Evolutionary conservation across 2,329 filamentous ascomycete genomes (phyloP), one percentile per base, ranked within the genome.

Genomic region (Botrytis medusae): DNA sequence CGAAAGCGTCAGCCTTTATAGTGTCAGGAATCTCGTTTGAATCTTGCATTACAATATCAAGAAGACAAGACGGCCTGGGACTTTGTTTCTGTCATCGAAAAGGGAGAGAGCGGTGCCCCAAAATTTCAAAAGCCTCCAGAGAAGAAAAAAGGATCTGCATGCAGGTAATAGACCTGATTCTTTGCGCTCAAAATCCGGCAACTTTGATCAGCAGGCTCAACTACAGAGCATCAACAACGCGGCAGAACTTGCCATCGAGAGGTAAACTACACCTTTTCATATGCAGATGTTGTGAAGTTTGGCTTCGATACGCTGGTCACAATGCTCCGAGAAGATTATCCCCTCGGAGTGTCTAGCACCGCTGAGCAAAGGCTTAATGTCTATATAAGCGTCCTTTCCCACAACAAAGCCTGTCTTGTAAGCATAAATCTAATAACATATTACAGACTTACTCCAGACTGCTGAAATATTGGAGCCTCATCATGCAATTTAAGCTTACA

Each of bases 401-500:
- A 8, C 10, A 48, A 10, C 10, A 42, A 9, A 54, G 1, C 20
- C 12, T 29, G 9, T 9, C 37, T 42, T 48, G 37, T 4, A 7
- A 48, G 29, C 16, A 68, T 10, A 10, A 40, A 57, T 42, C 25
- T 57, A 8, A 25, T 9, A 25, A 68, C 1, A 42, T 8, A 48
- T 42, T 8, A 3, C 46, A 42, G 34, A 57, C 48, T 22, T 29
- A 40, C 9, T 3, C 22, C 6, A 40, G 29, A 22, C 25, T n/a
- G 10, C 5, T 34, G 20, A 16, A 71, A 20, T 12, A 63, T 29
- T 16, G 40, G 42, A 64, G 14, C 6, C 14, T 64, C 42, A 61
- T 48, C 18, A 72, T 72, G 51, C 54, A 72, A 1, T 61, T 69
- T 32, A 69, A 72, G 44, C 71, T 61, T 59, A 48, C 42, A 48